A percentile compares a stretch with the other conserved stretches of the same genome.
These are phyloP conservation scores for Gynochthodes officinalis DNA, from an alignment of 257 asterid genomes.

Conservation along the genomic window DNA sequence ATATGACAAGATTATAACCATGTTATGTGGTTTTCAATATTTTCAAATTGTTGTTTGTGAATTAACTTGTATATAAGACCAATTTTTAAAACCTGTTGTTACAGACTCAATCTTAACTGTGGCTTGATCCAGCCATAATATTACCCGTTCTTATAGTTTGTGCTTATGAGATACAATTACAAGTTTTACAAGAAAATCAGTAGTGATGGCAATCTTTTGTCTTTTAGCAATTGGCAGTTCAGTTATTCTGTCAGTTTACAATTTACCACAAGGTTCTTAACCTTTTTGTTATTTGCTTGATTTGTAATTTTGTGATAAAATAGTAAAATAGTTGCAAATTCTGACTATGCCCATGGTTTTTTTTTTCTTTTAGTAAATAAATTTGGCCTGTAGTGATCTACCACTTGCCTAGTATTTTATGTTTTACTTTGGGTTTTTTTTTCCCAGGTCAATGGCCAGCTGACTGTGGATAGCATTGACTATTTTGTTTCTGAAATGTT, in stretches of 20 bases:
- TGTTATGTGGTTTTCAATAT: not conserved
- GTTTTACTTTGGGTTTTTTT: not conserved
- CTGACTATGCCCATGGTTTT: too few relatives aligned
- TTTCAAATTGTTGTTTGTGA: not conserved
- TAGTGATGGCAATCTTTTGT: not conserved
- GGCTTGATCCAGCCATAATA: not conserved
- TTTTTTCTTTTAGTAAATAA: not conserved
- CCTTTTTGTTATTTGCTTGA: not conserved
- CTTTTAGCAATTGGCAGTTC: not conserved
- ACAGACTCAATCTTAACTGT: too few relatives aligned
- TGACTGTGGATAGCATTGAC: slow-evolving; percentile 73
- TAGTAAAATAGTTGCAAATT: not conserved
- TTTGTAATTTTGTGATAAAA: not conserved
- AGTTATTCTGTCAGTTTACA: not conserved
- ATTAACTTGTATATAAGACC: not conserved
- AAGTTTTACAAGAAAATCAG: not conserved
- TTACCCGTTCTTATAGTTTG: not conserved
- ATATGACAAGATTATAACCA: not conserved
- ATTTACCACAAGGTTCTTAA: not conserved
- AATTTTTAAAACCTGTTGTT: not conserved
- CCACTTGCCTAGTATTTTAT: not conserved
- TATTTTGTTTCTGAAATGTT: slow-evolving; percentile 62
- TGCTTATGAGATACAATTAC: not conserved
- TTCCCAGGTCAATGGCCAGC: slow-evolving; percentile 55
- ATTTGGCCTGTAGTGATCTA: not conserved